These are phyloP conservation scores for Eruca vesicaria DNA, from an alignment of 441 rosid species.

Conservation along the genomic window DNA sequence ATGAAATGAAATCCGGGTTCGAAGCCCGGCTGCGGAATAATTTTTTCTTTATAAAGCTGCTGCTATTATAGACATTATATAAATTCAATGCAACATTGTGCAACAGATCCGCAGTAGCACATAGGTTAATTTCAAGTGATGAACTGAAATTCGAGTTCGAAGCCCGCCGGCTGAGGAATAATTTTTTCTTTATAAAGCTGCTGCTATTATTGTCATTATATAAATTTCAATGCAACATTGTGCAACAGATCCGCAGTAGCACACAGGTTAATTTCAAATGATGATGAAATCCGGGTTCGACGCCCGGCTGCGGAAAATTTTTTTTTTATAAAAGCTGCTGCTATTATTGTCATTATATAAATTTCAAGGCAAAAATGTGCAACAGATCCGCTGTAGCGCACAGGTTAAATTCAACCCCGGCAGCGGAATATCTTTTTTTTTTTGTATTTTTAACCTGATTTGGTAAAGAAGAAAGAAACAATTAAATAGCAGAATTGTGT, in stretches of 20 bases:
- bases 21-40: neutral
- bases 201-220: no score
- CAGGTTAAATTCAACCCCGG: neutral
- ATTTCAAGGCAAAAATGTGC: neutral
- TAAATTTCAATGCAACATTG: no score
- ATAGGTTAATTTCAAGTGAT: no score
- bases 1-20: constrained; percentile 9
- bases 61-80: neutral
- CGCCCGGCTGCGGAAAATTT: neutral
- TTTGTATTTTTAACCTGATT: neutral
- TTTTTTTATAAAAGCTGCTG: no score
- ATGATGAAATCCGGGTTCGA: constrained; percentile 12
- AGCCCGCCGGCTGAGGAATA: no score
- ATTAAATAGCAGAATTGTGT: neutral
- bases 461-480: constrained; percentile 1
- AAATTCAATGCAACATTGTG: no score
- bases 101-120: no score
- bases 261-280: neutral
- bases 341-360: no score
- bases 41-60: neutral
- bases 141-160: no score
- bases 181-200: no score
- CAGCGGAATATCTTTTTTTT: neutral
- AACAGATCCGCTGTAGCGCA: constrained; percentile 5
- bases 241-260: neutral